Conservation (phyloP, 2,329 filamentous ascomycete species). For the Botrytis cinerea region DNA sequence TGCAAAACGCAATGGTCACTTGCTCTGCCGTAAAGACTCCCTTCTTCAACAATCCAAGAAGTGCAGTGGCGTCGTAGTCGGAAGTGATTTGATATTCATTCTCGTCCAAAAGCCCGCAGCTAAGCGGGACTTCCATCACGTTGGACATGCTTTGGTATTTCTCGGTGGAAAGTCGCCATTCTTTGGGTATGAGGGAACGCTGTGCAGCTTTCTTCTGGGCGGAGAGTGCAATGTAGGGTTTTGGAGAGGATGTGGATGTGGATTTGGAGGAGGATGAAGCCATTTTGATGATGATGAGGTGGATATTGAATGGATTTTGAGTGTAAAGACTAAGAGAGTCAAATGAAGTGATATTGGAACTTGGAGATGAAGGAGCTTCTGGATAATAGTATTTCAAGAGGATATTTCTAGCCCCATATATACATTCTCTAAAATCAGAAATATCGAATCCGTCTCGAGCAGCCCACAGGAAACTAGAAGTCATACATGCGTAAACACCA, state of each 20-base stretch:
- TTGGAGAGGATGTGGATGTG: background rate
- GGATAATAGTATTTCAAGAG: background rate
- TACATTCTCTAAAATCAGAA: background rate
- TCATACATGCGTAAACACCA: background rate
- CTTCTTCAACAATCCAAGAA: constrained; percentile 30
- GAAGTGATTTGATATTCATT: constrained; percentile 33
- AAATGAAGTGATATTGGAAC: background rate
- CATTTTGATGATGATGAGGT: background rate
- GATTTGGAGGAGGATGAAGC: background rate
- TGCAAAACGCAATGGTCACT: constrained; percentile 50
- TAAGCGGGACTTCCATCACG: background rate
- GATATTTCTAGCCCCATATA: background rate
- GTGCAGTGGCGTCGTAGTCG: constrained; percentile 32
- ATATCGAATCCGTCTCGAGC: background rate
- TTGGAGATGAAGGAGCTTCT: background rate
- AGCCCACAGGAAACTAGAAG: background rate
- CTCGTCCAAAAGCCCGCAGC: background rate
- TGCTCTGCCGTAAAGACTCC: constrained; percentile 37
- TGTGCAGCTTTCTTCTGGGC: background rate
- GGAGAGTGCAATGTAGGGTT: background rate
- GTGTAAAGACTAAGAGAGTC: accelerated
- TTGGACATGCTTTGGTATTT: background rate
- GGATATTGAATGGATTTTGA: background rate
- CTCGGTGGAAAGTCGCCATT: background rate
- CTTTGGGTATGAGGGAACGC: background rate